These are phyloP conservation scores for Metrosideros polymorpha DNA, from an alignment of 441 rosid genomes.

Conservation along the genomic window DNA sequence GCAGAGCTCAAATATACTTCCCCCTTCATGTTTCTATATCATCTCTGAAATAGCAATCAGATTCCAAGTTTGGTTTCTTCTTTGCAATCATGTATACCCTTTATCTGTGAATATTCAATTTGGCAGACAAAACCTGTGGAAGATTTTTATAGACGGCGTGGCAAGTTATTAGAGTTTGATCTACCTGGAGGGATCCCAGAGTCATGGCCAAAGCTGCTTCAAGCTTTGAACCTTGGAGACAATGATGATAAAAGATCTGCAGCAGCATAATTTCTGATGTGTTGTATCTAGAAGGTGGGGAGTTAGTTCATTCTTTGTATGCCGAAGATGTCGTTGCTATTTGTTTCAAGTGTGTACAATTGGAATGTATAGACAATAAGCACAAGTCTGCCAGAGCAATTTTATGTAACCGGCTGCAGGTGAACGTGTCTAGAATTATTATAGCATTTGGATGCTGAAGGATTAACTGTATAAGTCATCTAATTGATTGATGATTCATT, in stretches of 20 bases:
- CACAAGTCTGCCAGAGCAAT: background rate
- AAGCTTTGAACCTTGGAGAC: conserved; percentile 73
- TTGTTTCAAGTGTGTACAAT: conserved; percentile 1
- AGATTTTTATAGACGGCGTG: conserved; percentile 65
- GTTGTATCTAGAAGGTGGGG: conserved; percentile 14
- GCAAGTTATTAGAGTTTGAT: conserved; percentile 73
- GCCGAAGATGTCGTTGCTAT: conserved; percentile 22
- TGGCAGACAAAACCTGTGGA: conserved; percentile 85
- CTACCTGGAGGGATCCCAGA: conserved; percentile 98
- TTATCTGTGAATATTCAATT: background rate
- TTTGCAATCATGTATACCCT: background rate
- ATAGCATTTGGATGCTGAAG: background rate
- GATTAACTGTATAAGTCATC: background rate
- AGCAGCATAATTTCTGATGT: conserved; percentile 35
- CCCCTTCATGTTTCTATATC: background rate
- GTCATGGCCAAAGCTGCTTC: conserved; percentile 93
- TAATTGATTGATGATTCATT: background rate
- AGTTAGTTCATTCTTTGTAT: conserved; percentile 57
- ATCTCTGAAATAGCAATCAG: background rate
- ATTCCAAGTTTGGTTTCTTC: background rate
- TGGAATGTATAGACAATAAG: background rate
- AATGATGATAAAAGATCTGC: conserved; percentile 49
- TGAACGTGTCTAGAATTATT: background rate
- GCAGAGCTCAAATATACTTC: background rate
- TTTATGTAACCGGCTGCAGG: background rate